These are phyloP conservation scores for Aspergillus quadricinctus DNA, from an alignment of 2,329 filamentous ascomycete species.

Conservation along the genomic window DNA sequence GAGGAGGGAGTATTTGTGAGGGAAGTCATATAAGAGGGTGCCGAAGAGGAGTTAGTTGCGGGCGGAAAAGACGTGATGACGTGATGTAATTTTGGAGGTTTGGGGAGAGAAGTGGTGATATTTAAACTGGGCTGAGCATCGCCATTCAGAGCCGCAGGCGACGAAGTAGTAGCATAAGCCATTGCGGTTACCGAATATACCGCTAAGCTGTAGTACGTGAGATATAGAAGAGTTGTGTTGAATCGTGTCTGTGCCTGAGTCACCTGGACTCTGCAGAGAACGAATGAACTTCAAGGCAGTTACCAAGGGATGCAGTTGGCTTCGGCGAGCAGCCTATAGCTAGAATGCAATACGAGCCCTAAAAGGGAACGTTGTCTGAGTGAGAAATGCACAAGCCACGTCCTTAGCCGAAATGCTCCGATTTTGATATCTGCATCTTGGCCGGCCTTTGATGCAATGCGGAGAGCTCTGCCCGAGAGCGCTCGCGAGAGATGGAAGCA, in stretches of 20 bases:
- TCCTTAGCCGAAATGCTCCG: slow-evolving; percentile 36
- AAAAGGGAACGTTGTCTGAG: slow-evolving; percentile 26
- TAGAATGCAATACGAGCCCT: slow-evolving; percentile 30
- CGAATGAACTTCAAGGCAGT: slow-evolving; percentile 28
- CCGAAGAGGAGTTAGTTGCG: slow-evolving; percentile 22
- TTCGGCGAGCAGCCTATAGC: slow-evolving; percentile 21
- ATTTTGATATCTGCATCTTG: slow-evolving; percentile 44
- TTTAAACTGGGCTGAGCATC: slow-evolving; percentile 34
- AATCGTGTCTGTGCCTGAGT: slow-evolving; percentile 33
- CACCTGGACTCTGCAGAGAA: slow-evolving; percentile 37
- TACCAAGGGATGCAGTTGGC: slow-evolving; percentile 26
- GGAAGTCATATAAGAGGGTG: slow-evolving; percentile 27
- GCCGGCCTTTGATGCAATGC: slow-evolving; percentile 36
- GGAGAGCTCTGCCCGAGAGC: slow-evolving; percentile 41
- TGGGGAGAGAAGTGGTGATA: slow-evolving; percentile 29
- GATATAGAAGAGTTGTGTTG: slow-evolving; percentile 20
- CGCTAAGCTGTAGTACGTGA: slow-evolving; percentile 28
- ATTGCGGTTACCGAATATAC: slow-evolving; percentile 31
- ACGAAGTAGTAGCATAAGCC: slow-evolving; percentile 35
- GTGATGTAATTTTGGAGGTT: slow-evolving; percentile 33
- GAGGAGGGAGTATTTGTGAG: slow-evolving; percentile 28
- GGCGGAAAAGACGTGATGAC: slow-evolving; percentile 28
- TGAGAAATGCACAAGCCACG: slow-evolving; percentile 33
- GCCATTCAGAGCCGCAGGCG: slow-evolving; percentile 34
- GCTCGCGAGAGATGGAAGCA: slow-evolving; percentile 25